Base-by-base conservation (phyloP, 2,329 filamentous ascomycete genomes). In the Xylariaceae sp. region DNA sequence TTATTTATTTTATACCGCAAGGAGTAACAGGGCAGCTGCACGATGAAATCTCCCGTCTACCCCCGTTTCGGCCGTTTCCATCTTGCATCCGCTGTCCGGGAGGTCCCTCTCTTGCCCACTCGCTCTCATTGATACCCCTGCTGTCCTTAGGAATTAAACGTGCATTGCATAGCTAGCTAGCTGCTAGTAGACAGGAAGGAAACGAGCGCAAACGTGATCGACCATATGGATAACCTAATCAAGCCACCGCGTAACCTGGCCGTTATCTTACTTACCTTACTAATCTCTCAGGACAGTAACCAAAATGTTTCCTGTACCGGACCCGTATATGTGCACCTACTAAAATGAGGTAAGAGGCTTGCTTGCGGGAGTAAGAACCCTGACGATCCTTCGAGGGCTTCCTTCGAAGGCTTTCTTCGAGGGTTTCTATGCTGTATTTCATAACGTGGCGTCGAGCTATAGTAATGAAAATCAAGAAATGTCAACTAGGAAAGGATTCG, bases 11-110 rank as follows among this genome's bases (percentile, higher is more conserved):
- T n/a, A n/a, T n/a, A n/a, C n/a, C n/a, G n/a, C n/a, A n/a, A n/a
- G n/a, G n/a, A n/a, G n/a, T n/a, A n/a, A n/a, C n/a, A n/a, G n/a
- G n/a, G n/a, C n/a, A n/a, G n/a, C n/a, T n/a, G n/a, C n/a, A n/a
- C 26, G 37, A 28, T 6, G 28, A 12, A 31, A 31, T 58, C 46
- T 58, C 45, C 45, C 58, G 53, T 28, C 36, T 12, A 48, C 48
- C 53, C 57, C 53, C 53, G 48, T 56, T 57, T 60, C 57, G 58
- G 58, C 53, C 58, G 49, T 57, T 60, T 37, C 34, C 24, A 55
- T 53, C 51, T 49, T 55, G 54, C 55, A 58, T 61, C 58, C 54
- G 58, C 44, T 45, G 53, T 26, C 40, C 34, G 53, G 54, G 49
- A 36, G 8, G 7, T n/a, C n/a, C 33, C 8, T 40, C 16, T 6